phyloP scores from a whole-genome alignment of 129 eudicot genomes.

The Gnaphalium uliginosum region DNA sequence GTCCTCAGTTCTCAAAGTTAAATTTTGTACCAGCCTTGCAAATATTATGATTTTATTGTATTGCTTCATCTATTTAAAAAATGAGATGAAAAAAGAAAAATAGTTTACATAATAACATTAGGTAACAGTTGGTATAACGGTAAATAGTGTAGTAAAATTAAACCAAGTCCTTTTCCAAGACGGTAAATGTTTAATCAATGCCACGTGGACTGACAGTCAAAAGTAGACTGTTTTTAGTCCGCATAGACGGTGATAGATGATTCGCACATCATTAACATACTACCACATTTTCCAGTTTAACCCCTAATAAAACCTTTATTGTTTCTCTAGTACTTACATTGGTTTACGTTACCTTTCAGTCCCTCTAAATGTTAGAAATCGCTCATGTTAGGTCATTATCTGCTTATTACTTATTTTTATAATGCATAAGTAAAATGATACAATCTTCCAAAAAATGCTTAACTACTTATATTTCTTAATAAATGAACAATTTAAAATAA shows the following conservation, averaged over 20 bases:
- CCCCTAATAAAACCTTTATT: background rate
- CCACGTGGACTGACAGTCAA: slow-evolving; percentile 32
- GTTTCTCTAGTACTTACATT: background rate
- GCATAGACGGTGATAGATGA: slow-evolving; percentile 26
- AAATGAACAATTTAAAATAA: no score
- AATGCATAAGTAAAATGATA: no score
- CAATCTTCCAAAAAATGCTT: no score
- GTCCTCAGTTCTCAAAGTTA: background rate
- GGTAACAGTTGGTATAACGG: background rate
- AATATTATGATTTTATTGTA: background rate
- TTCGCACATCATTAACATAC: slow-evolving; percentile 23
- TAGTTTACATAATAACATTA: no score
- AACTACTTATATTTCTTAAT: no score
- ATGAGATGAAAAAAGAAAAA: background rate
- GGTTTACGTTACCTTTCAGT: background rate
- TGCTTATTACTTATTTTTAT: no score
- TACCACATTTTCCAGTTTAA: background rate
- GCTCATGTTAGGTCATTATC: no score
- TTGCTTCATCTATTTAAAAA: background rate
- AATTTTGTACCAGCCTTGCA: slow-evolving; percentile 10
- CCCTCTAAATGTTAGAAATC: no score
- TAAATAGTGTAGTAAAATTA: background rate
- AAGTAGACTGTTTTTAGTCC: slow-evolving; percentile 23
- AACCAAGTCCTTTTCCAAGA: background rate
- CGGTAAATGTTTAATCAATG: background rate